Base-by-base conservation (phyloP, 192 early-diverging fungal genomes). In the Kickxella alabastrina region DNA sequence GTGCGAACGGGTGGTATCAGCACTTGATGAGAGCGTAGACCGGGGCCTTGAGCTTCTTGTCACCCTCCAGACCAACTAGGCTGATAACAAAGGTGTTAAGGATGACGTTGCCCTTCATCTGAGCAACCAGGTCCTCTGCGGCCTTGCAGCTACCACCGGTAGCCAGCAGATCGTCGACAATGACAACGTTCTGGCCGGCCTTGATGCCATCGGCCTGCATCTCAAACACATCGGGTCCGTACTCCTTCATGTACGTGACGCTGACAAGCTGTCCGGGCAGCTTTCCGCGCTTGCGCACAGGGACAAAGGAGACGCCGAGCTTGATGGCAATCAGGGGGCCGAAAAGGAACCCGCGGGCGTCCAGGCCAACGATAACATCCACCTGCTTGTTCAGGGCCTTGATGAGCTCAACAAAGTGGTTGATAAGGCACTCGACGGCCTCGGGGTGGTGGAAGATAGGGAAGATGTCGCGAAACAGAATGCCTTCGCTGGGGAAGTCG, bases 271-370 rank as follows among this genome's bases (percentile, higher is more conserved):
- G 74, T 19, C 93, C 93, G 1, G 96, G 95, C 26, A 97, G 83
- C 79, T 99, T 99, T 22, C 97, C 97, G 25, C 85, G 78, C 82
- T 99, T 99, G 45, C 97, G 83, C 38, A 96, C 89, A 28, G 97
- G 97, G 1, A 83, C 95, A 78, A 99, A 99, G 18, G 88, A 82
- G 54, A 87, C 87, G 38, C 85, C 85, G 14, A 99, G 78, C 67
- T 87, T 86, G 56, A 83, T 71, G 25, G 95, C 95, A 34, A 99
- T 80, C 69, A 90, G 70, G 13, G 97, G 93, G 6, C 95, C 93
- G 28, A 99, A 85, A 37, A 99, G 79, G 79, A 99, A 99, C 12
- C 96, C 96, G 69, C 97, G 92, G 5, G 97, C 91, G 62, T 99
- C 97, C 15, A 98, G 80, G 37, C 94, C 97, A 40, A 95, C 88